A percentile compares a stretch with the other conserved stretches of the same genome.
Evolutionary conservation across 2,329 filamentous ascomycete species (phyloP).

Genomic region (Ophiosphaerella narmari): DNA sequence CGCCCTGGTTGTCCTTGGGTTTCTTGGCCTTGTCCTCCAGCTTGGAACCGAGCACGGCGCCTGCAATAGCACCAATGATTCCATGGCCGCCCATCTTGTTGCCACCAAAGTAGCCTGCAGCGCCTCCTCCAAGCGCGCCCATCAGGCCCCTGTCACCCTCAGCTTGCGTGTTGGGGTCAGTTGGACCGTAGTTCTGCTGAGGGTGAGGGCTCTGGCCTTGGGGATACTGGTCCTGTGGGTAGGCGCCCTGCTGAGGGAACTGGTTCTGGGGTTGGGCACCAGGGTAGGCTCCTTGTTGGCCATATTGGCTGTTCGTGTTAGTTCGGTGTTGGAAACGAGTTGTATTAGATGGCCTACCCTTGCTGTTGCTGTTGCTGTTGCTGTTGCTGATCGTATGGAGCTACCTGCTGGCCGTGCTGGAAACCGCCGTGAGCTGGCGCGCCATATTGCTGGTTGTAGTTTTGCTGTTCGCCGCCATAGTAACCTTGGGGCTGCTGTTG

Average conservation of each 20-base stretch:
- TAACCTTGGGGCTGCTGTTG: slow-evolving; percentile 41
- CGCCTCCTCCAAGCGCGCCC: slow-evolving; percentile 61
- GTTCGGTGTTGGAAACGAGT: neutral
- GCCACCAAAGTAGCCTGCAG: slow-evolving; percentile 61
- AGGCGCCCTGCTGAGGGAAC: slow-evolving; percentile 50
- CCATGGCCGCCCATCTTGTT: slow-evolving; percentile 61
- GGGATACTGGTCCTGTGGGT: slow-evolving; percentile 45
- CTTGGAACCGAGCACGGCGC: slow-evolving; percentile 61
- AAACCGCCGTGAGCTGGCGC: slow-evolving; percentile 56
- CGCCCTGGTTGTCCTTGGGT: slow-evolving; percentile 24
- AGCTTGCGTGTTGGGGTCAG: slow-evolving; percentile 51
- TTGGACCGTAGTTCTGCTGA: slow-evolving; percentile 48
- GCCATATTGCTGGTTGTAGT: slow-evolving; percentile 47
- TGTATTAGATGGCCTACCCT: slow-evolving; percentile 29
- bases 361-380: slow-evolving; percentile 41
- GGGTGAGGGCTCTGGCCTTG: slow-evolving; percentile 39
- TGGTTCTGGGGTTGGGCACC: slow-evolving; percentile 39
- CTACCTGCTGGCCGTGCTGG: slow-evolving; percentile 50
- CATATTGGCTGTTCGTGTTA: slow-evolving; percentile 19
- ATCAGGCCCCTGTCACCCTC: slow-evolving; percentile 63
- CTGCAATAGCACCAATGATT: slow-evolving; percentile 61
- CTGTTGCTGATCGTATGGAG: slow-evolving; percentile 34
- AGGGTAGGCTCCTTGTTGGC: slow-evolving; percentile 37
- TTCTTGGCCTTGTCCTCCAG: slow-evolving; percentile 60
- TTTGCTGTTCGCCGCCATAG: slow-evolving; percentile 42